Evolutionary conservation across 495 filamentous ascomycete species (phyloP).

Genomic region (Talaromyces ruber): DNA sequence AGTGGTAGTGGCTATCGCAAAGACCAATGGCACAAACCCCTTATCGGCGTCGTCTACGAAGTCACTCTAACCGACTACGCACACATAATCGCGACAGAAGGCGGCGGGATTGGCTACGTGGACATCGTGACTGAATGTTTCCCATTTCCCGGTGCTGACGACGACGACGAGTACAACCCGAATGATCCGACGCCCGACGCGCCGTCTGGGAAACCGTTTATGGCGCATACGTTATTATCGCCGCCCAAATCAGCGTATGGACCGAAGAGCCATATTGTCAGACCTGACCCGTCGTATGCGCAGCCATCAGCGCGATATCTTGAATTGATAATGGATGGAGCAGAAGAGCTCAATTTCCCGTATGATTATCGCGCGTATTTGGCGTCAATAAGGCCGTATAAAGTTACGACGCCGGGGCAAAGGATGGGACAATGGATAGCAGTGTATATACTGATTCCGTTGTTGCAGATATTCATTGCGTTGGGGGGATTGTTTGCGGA

Average conservation of each 20-base stretch:
- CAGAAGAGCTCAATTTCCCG: conserved; percentile 68
- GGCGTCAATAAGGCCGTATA: conserved; percentile 55
- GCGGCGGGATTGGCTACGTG: conserved; percentile 71
- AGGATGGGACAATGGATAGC: conserved; percentile 55
- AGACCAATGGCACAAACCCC: conserved; percentile 61
- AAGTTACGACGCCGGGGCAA: conserved; percentile 57
- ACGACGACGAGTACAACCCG: conserved; percentile 19
- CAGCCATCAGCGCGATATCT: conserved; percentile 82
- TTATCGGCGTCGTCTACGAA: conserved; percentile 93
- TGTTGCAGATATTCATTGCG: conserved; percentile 39
- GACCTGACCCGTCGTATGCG: conserved; percentile 59
- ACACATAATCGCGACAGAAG: conserved; percentile 83
- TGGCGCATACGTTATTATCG: conserved; percentile 54
- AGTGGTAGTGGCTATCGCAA: conserved; percentile 27
- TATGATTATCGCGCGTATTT: conserved; percentile 65
- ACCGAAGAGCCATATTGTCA: conserved; percentile 15
- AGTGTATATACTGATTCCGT: conserved; percentile 49
- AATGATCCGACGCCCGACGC: conserved; percentile 28
- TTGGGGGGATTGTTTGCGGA: conserved; percentile 45
- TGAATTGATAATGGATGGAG: conserved; percentile 65
- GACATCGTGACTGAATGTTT: conserved; percentile 75
- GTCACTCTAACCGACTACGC: conserved; percentile 74
- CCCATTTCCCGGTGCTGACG: conserved; percentile 40
- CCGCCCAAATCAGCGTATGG: conserved; percentile 15
- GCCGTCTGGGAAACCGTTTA: conserved; percentile 33